Base-by-base conservation (phyloP, 1,139 yeast genomes). In the Pichia sp. region DNA sequence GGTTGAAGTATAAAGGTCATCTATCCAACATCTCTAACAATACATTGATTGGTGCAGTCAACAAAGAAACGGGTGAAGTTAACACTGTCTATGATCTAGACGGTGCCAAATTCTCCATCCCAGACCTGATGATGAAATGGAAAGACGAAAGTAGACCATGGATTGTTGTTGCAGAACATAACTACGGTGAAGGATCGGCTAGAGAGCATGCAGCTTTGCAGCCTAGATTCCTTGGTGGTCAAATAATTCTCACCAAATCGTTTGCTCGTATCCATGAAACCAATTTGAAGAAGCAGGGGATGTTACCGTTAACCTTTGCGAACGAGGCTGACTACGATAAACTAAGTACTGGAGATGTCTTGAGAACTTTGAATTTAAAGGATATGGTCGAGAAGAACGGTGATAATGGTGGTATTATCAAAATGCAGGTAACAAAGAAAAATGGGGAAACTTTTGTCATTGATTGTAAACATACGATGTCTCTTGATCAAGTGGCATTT, bases 101-200 rank as follows among this genome's bases (percentile, higher is more conserved):
- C 70, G 97, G 97, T 45, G 78, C 79, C 46, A 79, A 76, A 51
- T 81, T 78, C 68, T 82, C 93, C 23, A 93, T 93, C 62, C 99
- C 99, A 15, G 98, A 90, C 65, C 79, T 92, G 57, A 92, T 93
- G 98, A 87, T 85, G 73, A 87, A 88, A 70, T 93, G 97, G 97
- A 92, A 92, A 72, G 76, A 81, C 47, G 95, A 89, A 60, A 65
- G 73, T 8, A 81, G 89, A 64, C 95, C 96, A 16, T 93, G 99
- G 99, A 80, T 84, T 61, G 97, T 93, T 50, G 87, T 93, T 60
- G 99, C 97, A 52, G 99, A 92, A 70, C 97, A 93, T 70, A 93
- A 93, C 75, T 93, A 92, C 67, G 99, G 99, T 72, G 99, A 93
- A 77, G 99, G 99, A 61, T 90, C 97, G 54, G 97, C 99, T 29